Conservation (phyloP, 805 yeast species). For the Saccharomycopsis guyanensis region DNA sequence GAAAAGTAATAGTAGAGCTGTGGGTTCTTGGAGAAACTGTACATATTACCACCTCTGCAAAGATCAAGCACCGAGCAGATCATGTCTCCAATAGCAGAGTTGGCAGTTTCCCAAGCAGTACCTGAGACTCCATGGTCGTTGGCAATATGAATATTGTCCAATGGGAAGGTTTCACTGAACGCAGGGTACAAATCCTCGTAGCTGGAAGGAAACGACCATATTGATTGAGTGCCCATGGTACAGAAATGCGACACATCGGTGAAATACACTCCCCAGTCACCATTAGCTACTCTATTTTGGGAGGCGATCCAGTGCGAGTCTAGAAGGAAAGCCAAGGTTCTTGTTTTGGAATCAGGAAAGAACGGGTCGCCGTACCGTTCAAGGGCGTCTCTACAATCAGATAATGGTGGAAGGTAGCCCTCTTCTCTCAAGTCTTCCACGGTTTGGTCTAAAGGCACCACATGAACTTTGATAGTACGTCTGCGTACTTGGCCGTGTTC, state of each 20-base stretch:
- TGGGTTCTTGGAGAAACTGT: constrained; percentile 43
- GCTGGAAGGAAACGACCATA: constrained; percentile 79
- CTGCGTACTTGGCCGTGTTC: constrained; percentile 33
- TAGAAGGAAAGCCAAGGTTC: constrained; percentile 77
- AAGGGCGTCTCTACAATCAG: constrained; percentile 49
- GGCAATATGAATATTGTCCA: constrained; percentile 67
- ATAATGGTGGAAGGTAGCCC: background rate
- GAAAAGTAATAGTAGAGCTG: background rate
- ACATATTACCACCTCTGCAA: constrained; percentile 92
- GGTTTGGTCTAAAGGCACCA: constrained; percentile 60
- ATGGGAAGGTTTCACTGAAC: constrained; percentile 60
- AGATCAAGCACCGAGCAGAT: constrained; percentile 26
- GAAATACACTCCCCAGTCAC: constrained; percentile 82
- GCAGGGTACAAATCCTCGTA: constrained; percentile 60
- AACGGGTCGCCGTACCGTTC: constrained; percentile 48
- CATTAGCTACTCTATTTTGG: background rate
- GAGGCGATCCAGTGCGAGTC: constrained; percentile 75
- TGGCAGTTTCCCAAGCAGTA: constrained; percentile 80
- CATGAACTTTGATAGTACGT: constrained; percentile 71
- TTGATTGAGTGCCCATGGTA: constrained; percentile 77
- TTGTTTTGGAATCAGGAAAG: constrained; percentile 29
- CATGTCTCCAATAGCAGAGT: constrained; percentile 80
- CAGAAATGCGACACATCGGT: constrained; percentile 47
- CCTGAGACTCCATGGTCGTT: constrained; percentile 81
- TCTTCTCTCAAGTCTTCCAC: constrained; percentile 62